Evolutionary conservation across 495 filamentous ascomycete species (phyloP).

Genomic region (Xylaria palmicola): DNA sequence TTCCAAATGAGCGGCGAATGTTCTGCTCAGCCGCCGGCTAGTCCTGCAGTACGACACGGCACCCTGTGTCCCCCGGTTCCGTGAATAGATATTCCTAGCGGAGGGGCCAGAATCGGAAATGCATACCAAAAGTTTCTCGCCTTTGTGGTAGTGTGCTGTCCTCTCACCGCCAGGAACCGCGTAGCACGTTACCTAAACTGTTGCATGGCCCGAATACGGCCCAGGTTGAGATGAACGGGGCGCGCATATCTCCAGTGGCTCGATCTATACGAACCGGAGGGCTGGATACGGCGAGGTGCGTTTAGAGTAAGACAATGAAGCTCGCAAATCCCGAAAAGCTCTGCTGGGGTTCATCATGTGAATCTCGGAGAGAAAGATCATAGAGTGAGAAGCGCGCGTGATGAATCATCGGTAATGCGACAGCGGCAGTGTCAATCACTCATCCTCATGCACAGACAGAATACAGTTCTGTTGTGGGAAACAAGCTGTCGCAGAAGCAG

Average conservation of each 20-base stretch:
- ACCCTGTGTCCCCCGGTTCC: not conserved
- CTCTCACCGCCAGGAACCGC: not conserved
- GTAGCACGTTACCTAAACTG: not conserved
- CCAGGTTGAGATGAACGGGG: not conserved
- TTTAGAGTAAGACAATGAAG: slow-evolving; percentile 3
- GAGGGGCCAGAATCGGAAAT: not conserved
- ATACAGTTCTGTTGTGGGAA: not conserved
- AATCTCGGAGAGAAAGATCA: not conserved
- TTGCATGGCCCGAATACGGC: not conserved
- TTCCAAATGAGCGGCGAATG: not conserved
- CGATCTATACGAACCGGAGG: not conserved
- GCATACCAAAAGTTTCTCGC: not conserved
- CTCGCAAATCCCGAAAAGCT: slow-evolving; percentile 1
- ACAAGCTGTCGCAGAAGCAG: not conserved
- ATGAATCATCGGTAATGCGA: not conserved
- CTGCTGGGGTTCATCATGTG: not conserved
- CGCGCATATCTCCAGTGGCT: slow-evolving; percentile 2
- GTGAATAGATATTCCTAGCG: not conserved
- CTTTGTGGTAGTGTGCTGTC: not conserved
- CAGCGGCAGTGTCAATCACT: not conserved
- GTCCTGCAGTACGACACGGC: not conserved
- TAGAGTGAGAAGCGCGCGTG: not conserved
- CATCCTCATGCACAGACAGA: not conserved
- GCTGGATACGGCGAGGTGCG: not conserved
- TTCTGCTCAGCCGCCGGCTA: not conserved